A percentile compares a stretch with the other conserved stretches of the same genome.
Conservation (phyloP, 202 grass and related monocot genomes). For the Schoenoplectus triqueter region DNA sequence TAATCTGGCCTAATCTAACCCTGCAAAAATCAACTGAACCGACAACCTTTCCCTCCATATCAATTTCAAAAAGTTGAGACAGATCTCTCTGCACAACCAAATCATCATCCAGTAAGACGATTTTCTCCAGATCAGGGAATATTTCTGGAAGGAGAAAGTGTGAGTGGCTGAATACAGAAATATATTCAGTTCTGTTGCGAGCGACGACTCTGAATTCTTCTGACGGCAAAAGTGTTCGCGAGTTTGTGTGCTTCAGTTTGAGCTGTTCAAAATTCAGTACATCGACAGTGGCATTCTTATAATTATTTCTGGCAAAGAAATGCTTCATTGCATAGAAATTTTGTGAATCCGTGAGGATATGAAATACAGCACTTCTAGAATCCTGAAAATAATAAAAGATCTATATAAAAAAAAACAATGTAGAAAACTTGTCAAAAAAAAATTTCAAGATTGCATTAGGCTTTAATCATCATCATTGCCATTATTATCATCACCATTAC, state of each 20-base stretch:
- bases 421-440: not conserved
- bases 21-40: conserved; percentile 70
- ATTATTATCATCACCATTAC: no score
- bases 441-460: conserved; percentile 9
- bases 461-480: no score
- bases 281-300: conserved; percentile 59
- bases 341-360: conserved; percentile 73
- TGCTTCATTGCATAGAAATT: conserved; percentile 92
- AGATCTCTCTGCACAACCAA: conserved; percentile 85
- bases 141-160: conserved; percentile 82
- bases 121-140: conserved; percentile 73
- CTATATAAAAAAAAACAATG: conserved; percentile 23
- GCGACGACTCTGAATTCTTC: conserved; percentile 81
- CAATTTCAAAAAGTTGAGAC: conserved; percentile 72
- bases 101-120: conserved; percentile 88
- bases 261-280: conserved; percentile 68
- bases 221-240: conserved; percentile 50
- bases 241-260: conserved; percentile 38
- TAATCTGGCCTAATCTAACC: conserved; percentile 77
- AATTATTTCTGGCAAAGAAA: conserved; percentile 82
- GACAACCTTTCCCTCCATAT: conserved; percentile 72
- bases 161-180: conserved; percentile 79
- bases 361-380: conserved; percentile 67
- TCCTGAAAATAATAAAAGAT: conserved; percentile 55
- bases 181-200: conserved; percentile 69